These are phyloP conservation scores for Melaleuca quinquenervia DNA, from an alignment of 345 rosid species.

Conservation along the genomic window DNA sequence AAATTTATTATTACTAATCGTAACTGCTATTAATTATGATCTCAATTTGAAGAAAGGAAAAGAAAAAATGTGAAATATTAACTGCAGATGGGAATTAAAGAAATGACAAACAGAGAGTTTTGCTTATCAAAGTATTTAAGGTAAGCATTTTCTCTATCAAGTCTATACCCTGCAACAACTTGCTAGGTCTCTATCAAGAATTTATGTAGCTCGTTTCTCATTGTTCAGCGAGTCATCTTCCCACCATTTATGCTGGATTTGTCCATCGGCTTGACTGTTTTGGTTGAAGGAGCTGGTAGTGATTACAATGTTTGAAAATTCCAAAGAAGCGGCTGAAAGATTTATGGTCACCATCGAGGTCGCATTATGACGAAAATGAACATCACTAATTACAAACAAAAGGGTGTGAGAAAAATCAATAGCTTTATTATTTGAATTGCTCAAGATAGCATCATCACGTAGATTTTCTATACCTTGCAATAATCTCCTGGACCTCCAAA, in stretches of 20 bases:
- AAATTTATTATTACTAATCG: neutral
- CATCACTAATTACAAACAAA: neutral
- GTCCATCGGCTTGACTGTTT: neutral
- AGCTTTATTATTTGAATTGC: neutral
- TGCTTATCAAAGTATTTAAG: neutral
- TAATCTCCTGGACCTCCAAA: neutral
- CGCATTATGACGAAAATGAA: neutral
- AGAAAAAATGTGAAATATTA: neutral
- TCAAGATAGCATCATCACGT: neutral
- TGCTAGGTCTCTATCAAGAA: neutral
- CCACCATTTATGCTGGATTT: neutral
- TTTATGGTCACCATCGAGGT: neutral
- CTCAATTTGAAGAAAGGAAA: neutral
- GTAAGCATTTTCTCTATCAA: neutral
- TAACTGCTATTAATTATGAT: neutral
- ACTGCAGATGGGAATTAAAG: neutral
- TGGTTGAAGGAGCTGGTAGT: neutral
- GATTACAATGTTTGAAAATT: neutral
- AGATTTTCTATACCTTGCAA: neutral
- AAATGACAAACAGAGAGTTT: neutral
- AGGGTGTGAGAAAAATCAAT: neutral
- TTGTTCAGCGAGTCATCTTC: neutral
- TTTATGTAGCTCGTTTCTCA: neutral
- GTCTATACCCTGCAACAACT: neutral
- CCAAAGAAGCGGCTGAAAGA: neutral